phyloP scores from a whole-genome alignment of 179 eudicot species.

The Drosera spatulata region DNA sequence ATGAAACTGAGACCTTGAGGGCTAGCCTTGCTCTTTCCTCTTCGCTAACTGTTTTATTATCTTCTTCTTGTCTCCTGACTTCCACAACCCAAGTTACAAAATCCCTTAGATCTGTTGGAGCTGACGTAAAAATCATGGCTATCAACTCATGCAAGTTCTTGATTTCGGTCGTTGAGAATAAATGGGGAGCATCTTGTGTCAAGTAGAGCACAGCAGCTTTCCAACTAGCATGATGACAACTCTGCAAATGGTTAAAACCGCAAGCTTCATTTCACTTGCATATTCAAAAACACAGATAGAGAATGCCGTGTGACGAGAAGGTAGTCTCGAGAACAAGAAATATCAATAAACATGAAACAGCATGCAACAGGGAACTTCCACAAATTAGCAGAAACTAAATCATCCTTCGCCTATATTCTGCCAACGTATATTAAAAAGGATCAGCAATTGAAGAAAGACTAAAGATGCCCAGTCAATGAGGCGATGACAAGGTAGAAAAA shows the following conservation, averaged over 20 bases:
- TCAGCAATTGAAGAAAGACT: no score
- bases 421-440: no score
- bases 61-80: constrained; percentile 26
- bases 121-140: constrained; percentile 21
- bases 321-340: no score
- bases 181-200: constrained; percentile 18
- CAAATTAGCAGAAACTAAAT: no score
- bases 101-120: constrained; percentile 22
- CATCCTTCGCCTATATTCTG: no score
- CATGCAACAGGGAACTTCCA: no score
- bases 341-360: no score
- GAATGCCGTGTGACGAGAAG: no score
- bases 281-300: background rate
- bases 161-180: constrained; percentile 23
- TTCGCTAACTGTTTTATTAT: constrained; percentile 15
- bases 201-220: constrained; percentile 24
- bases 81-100: constrained; percentile 43
- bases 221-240: constrained; percentile 31
- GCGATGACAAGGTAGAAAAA: background rate
- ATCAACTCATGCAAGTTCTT: constrained; percentile 24
- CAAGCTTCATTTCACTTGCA: background rate
- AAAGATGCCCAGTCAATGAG: no score
- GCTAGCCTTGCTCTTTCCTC: constrained; percentile 28
- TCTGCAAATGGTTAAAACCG: constrained; percentile 20
- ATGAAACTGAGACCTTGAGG: constrained; percentile 20